Base-by-base conservation (phyloP, 306 rosid genomes). In the Oemleria cerasiformis region DNA sequence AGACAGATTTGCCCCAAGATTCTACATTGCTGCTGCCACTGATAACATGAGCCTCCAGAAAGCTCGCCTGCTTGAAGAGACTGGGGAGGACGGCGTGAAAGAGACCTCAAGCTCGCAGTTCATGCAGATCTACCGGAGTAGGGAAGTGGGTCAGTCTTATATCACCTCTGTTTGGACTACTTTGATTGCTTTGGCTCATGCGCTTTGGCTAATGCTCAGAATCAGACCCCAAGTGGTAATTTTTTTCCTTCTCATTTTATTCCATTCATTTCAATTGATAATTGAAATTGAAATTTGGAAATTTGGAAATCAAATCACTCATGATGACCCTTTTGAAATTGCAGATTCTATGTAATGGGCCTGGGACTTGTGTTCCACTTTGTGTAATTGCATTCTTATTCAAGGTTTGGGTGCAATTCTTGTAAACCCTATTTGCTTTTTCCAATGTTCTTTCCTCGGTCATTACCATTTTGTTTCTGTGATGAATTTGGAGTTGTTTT, bases 91-190 rank as follows among this genome's bases (percentile, higher is more conserved):
- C 49, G 71, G 50, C 50, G 77, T 30, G 36, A 30, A 68, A 23
- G 40, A 72, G 73, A 75, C 70, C 73, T 83, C 42, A 16, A 11
- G 16, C 23, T 55, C 91, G 45, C 87, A 79, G 77, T 91, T 89
- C 82, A 81, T 88, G 92, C 91, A 88, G 87, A 84, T 94, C 66
- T 91, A 94, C 81, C 86, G 96, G 48, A 94, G 97, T 80, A 86
- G 96, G 76, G 96, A 95, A 81, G 97, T 95, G 61, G 97, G 99
- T 21, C 99, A 94, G 74, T 94, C 99, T 48, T 94, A 91, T 70
- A 62, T 91, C 74, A 94, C 96, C 70, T 94, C 99, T 51, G 77
- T 91, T 54, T 91, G 92, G 96, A 91, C 97, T 44, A 91, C 97
- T 65, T 79, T 82, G 78, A 19, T 86, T 39, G 96, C 99, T 62